Base-by-base conservation (phyloP, 1,139 yeast species). In the Pichia sp. region DNA sequence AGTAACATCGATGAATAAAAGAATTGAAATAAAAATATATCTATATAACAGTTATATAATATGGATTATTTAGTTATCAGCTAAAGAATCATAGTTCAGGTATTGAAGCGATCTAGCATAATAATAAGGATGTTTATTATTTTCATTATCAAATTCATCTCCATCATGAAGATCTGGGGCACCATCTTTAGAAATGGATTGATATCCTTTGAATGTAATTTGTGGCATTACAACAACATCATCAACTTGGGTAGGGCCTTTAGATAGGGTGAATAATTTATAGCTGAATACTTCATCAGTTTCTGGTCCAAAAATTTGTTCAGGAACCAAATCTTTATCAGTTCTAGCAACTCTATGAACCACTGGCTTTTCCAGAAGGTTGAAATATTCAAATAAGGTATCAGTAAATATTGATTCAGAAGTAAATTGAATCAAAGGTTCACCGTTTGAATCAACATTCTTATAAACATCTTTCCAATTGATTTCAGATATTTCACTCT, bases 331-430 rank as follows among this genome's bases (percentile, higher is more conserved):
- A 40, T 53, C 56, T 34, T 49, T 47, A 71, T 69, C 59, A 68
- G 76, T 31, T 88, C 95, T 55, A 64, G 73, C 55, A 66, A 71
- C 69, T 81, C 72, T 42, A 81, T 83, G 36, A 85, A 84, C 65
- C 79, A 85, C 51, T 77, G 82, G 57, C 56, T 66, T 67, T 40
- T 66, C 67, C 47, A 74, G 69, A 49, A 73, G 74, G 56, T 79
- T 79, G 68, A 74, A 75, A 59, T 84, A 83, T 16, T 75, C 74
- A 59, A 83, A 82, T n/a, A 84, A 71, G 16, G 73, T 68, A 58
- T 84, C 92, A 2, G 94, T 81, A 73, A 84, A 83, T n/a, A 82
- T 72, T 23, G 86, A 88, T 5, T 88, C 85, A 10, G 92, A 90
- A 0, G 92, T 57, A 36, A 57, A 58, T 79, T 88, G 92, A 79